These are phyloP conservation scores for Beauveria caledonica DNA, from an alignment of 2,329 filamentous ascomycete species.

Conservation along the genomic window DNA sequence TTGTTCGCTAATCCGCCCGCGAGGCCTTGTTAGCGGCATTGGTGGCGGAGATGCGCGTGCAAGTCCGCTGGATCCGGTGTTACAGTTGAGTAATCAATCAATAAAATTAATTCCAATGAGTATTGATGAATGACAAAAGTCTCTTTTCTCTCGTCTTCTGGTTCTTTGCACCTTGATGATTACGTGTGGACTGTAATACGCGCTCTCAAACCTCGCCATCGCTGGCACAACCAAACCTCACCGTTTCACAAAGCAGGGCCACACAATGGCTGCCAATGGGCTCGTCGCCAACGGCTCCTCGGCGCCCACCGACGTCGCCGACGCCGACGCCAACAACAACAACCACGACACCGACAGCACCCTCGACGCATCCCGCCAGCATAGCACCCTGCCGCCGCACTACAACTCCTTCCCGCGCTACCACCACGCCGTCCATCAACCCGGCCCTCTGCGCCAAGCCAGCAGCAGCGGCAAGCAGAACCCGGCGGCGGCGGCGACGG, in stretches of 20 bases:
- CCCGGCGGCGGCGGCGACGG: too few relatives aligned
- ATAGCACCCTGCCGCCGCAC: constrained; percentile 8
- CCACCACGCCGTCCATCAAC: constrained; percentile 10
- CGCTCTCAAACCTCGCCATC: background rate
- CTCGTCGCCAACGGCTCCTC: background rate
- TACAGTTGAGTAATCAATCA: background rate
- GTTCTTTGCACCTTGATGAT: too few relatives aligned
- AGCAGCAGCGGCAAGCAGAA: background rate
- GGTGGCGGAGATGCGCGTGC: background rate
- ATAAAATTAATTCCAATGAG: background rate
- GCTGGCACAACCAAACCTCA: too few relatives aligned
- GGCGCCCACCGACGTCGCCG: background rate
- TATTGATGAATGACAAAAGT: background rate
- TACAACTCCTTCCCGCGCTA: constrained; percentile 15
- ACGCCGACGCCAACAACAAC: background rate
- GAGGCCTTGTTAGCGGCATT: background rate
- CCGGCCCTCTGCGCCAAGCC: background rate
- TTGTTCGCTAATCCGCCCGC: background rate
- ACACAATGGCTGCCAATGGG: background rate
- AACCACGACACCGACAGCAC: background rate
- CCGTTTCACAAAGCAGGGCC: too few relatives aligned
- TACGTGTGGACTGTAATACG: background rate
- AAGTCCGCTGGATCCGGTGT: background rate
- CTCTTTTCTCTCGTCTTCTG: too few relatives aligned
- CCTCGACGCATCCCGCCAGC: background rate